Base-by-base conservation (phyloP, 2,329 filamentous ascomycete genomes). In the Alternaria hordeiaustralica region DNA sequence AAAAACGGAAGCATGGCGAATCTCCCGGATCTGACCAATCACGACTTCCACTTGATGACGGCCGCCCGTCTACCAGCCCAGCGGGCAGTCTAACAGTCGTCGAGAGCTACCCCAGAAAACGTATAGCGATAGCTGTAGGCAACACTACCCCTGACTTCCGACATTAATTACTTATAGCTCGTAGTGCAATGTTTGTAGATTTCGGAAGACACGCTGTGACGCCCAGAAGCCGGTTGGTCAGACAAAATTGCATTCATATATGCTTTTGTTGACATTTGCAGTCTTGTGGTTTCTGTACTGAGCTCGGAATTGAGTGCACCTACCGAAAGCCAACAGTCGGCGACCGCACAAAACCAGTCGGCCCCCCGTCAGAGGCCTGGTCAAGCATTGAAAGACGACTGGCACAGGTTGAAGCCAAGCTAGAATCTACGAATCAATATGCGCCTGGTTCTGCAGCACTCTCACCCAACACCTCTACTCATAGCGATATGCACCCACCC, bases 121-220 rank as follows among this genome's bases (percentile, higher is more conserved):
- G 53, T 21, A 44, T 44, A 44, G 33, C 23, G 23, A 55, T 55
- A 41, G 53, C 53, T n/a, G 53, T 28, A 3, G 36, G 53, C n/a
- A 33, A 26, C 2, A 55, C 11, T 25, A 26, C 15, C 15, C 18
- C 18, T 73, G 71, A 56, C 30, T 36, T 13, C 15, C 18, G 23
- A 36, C 23, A 5, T 58, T 20, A 7, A 18, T 41, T 10, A 26
- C 47, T 69, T 26, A 65, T 47, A n/a, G 5, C 13, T n/a, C 55
- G 41, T 60, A 75, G 71, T 75, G 72, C 57, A 74, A 75, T 64
- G 71, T 75, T n/a, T 75, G 73, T 54, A 55, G 72, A 20, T 71
- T 74, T 54, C 60, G 72, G 46, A 75, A 75, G 56, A 75, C 73
- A 8, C 63, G 69, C 43, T 75, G 72, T 60, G 73, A 75, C 62